Base-by-base conservation (phyloP, 345 rosid genomes). In the Rhizophora mangle region DNA sequence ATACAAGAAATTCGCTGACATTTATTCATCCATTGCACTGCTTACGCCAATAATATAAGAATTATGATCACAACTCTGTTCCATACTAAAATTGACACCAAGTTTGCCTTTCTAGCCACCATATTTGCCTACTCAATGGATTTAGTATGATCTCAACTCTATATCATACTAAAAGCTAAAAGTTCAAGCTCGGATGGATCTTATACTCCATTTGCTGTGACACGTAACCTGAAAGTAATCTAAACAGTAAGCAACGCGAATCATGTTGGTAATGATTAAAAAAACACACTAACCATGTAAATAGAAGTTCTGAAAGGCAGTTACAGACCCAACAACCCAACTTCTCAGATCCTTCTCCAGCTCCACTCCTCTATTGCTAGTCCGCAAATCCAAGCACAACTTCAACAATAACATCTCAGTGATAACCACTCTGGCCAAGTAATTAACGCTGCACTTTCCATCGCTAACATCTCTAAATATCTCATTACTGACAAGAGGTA, bases 331-430 rank as follows among this genome's bases (percentile, higher is more conserved):
- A 72, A 86, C 81, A 34, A 74, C 81, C 84, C 86, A 78, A 65
- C 76, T 78, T 63, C 71, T 81, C 76, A 88, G 55, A 32, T 82
- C 83, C 65, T 79, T 80, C 79, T 80, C 86, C 69, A 78, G 9
- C 46, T 74, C 82, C 26, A 15, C 49, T 57, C 76, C 77, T 26
- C 39, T 37, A 20, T 21, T 37, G 43, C 75, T 74, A 52, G 59
- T 49, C 69, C 62, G 51, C 22, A 84, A 68, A 68, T 75, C 76
- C 72, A 84, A 65, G 70, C 83, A 82, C 66, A 87, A 47, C 60
- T 84, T 84, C 85, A 87, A 74, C 82, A 82, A 73, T 67, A 85
- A 84, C 6, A 74, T 68, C 76, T 88, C 90, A 3, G 31, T 75
- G 56, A 74, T 26, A 62, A 88, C 89, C 24, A 79, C 70, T 60